Base-by-base conservation (phyloP, 1,284 basidiomycete species). In the Tetrapyrgos nigripes region DNA sequence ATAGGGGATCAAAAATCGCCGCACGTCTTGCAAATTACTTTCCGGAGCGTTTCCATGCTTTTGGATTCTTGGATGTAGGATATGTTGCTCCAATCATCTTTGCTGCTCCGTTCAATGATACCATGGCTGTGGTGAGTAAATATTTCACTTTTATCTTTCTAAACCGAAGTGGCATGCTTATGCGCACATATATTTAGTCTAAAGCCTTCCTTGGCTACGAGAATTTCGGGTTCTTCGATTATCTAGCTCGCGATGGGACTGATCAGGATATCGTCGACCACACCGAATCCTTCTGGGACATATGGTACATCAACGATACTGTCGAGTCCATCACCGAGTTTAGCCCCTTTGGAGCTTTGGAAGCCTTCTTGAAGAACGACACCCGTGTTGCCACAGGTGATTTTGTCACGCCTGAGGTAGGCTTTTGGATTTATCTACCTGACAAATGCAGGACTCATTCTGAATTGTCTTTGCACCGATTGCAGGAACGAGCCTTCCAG, bases 11-110 rank as follows among this genome's bases (percentile, higher is more conserved):
- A 2, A 64, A 49, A 8, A 56, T 78, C 14, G 63, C 70, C 4
- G 73, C 74, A 8, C 71, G 76, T 21, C 68, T 83, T 1, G 74
- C 77, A 14, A 75, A 75, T 48, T 63, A 70, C 51, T 67, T 73
- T 57, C 66, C 68, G 1, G 73, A 79, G 10, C 77, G 80, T 5
- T 79, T 82, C 67, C 37, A 67, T 48, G 80, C 70, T 11, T 78
- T 76, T 61, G 77, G 70, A 1, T 82, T 81, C 67, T 59, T 83
- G 17, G 68, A 76, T 21, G 66, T 80, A 6, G 68, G 73, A 10
- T 84, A 80, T 62, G 23, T 67, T 0, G 62, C 73, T 3, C 79
- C 78, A 1, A 23, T 21, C 28, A 14, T 23, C 9, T 27, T 49
- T n/a, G 37, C 21, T 3, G 24, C 10, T 2, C 50, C 28, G 1